These are phyloP conservation scores for Nigrograna mackinnonii DNA, from an alignment of 2,329 filamentous ascomycete species.

Conservation along the genomic window DNA sequence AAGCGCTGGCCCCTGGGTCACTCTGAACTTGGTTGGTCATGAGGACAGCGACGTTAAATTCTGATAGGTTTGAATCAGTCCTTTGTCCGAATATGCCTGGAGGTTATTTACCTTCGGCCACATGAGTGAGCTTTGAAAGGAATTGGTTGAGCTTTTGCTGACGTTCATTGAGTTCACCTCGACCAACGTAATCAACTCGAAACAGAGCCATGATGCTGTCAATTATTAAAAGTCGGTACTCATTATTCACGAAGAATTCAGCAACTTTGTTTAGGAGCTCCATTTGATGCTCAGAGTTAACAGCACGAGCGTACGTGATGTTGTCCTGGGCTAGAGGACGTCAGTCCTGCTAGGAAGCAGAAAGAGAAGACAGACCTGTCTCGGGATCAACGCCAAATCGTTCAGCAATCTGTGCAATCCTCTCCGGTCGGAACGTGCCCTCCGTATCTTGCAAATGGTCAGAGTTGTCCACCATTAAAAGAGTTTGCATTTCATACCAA, in stretches of 20 bases:
- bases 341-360: slow-evolving; percentile 48
- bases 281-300: slow-evolving; percentile 69
- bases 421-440: slow-evolving; percentile 65
- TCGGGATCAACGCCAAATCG: slow-evolving; percentile 58
- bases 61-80: slow-evolving; percentile 31
- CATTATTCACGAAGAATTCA: slow-evolving; percentile 63
- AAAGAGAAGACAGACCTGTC: slow-evolving; percentile 19
- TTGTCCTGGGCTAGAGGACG: slow-evolving; percentile 64
- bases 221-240: slow-evolving; percentile 69
- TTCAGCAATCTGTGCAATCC: slow-evolving; percentile 69
- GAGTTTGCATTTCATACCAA: slow-evolving; percentile 55
- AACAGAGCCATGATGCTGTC: slow-evolving; percentile 74
- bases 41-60: slow-evolving; percentile 65
- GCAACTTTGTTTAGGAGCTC: slow-evolving; percentile 66
- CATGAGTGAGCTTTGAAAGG: slow-evolving; percentile 64
- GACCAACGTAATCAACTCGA: slow-evolving; percentile 68
- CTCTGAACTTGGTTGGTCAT: slow-evolving; percentile 73
- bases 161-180: slow-evolving; percentile 69
- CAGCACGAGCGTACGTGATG: slow-evolving; percentile 66
- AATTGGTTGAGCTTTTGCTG: slow-evolving; percentile 71
- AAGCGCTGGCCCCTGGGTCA: slow-evolving; percentile 68
- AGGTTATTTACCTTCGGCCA: slow-evolving; percentile 60
- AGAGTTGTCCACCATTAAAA: too few relatives aligned
- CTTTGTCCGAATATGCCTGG: fast-evolving
- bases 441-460: slow-evolving; percentile 47